These are phyloP conservation scores for Gynandropsis gynandra DNA, from an alignment of 345 rosid species.

Conservation along the genomic window DNA sequence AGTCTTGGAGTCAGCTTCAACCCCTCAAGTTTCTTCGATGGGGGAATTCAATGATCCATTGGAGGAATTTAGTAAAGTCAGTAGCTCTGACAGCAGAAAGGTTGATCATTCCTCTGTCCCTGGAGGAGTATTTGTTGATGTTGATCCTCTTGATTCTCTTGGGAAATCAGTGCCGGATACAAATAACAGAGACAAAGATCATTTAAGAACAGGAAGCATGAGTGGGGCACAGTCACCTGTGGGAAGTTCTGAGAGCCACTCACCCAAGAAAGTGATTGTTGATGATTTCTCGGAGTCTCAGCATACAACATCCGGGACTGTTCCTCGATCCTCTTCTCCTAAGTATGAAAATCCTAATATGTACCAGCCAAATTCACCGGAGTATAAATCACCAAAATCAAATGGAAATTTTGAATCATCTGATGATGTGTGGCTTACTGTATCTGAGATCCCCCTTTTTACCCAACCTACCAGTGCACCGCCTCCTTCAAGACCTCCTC, in stretches of 20 bases:
- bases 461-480: conserved; percentile 78
- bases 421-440: conserved; percentile 86
- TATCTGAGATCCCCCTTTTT: conserved; percentile 86
- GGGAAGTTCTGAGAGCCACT: conserved; percentile 33
- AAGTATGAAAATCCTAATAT: conserved; percentile 32
- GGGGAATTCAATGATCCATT: conserved; percentile 32
- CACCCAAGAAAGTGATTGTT: conserved; percentile 34
- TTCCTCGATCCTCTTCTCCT: conserved; percentile 42
- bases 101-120: conserved; percentile 32
- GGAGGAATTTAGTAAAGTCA: conserved; percentile 34
- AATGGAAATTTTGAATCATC: conserved; percentile 48
- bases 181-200: conserved; percentile 44
- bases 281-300: conserved; percentile 42
- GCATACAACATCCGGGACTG: conserved; percentile 34
- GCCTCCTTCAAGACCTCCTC: conserved; percentile 98
- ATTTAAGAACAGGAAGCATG: conserved; percentile 36
- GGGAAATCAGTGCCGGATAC: conserved; percentile 49
- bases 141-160: conserved; percentile 56
- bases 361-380: conserved; percentile 35
- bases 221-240: conserved; percentile 34
- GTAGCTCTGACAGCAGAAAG: conserved; percentile 35
- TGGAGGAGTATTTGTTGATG: conserved; percentile 50
- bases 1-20: conserved; percentile 34
- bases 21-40: conserved; percentile 29
- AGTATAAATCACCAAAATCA: conserved; percentile 32